Percentiles rank a stretch among this genome's conserved stretches.
phyloP scores from a whole-genome alignment of 768 basidiomycete genomes.

The Dendrothele bispora region DNA sequence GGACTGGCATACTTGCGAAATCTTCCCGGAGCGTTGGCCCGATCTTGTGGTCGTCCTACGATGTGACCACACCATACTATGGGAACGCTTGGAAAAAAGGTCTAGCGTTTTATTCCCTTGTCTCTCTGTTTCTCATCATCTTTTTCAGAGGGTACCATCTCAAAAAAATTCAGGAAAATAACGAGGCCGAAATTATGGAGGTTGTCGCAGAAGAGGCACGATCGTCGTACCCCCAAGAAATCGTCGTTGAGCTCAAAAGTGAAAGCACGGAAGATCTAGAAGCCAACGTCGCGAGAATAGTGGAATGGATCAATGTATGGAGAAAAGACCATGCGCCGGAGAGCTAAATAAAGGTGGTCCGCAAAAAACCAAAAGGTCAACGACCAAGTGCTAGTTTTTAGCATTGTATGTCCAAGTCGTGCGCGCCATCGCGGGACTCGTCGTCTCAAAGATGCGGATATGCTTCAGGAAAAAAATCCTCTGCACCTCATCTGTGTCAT shows the following conservation, averaged over 20 bases:
- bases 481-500: no score
- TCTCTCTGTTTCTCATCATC: slow-evolving; percentile 1
- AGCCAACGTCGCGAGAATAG: slow-evolving; percentile 81
- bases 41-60: slow-evolving; percentile 92
- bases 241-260: slow-evolving; percentile 83
- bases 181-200: slow-evolving; percentile 98
- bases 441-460: no score
- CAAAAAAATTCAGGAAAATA: slow-evolving; percentile 97
- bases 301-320: slow-evolving; percentile 89
- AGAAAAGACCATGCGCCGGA: slow-evolving; percentile 32
- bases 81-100: slow-evolving; percentile 92
- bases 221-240: slow-evolving; percentile 80
- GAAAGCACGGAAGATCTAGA: slow-evolving; percentile 80
- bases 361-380: no score
- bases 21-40: slow-evolving; percentile 95
- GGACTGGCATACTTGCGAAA: slow-evolving; percentile 93
- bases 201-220: slow-evolving; percentile 87
- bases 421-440: not conserved
- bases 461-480: no score
- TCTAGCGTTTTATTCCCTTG: slow-evolving; percentile 23
- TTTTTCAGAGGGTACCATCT: slow-evolving; percentile 65
- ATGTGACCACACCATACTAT: slow-evolving; percentile 84
- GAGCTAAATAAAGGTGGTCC: slow-evolving; percentile 1
- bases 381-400: no score
- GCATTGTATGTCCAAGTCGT: no score